These are phyloP conservation scores for Aquanectria penicillioides DNA, from an alignment of 2,329 filamentous ascomycete species.

Conservation along the genomic window DNA sequence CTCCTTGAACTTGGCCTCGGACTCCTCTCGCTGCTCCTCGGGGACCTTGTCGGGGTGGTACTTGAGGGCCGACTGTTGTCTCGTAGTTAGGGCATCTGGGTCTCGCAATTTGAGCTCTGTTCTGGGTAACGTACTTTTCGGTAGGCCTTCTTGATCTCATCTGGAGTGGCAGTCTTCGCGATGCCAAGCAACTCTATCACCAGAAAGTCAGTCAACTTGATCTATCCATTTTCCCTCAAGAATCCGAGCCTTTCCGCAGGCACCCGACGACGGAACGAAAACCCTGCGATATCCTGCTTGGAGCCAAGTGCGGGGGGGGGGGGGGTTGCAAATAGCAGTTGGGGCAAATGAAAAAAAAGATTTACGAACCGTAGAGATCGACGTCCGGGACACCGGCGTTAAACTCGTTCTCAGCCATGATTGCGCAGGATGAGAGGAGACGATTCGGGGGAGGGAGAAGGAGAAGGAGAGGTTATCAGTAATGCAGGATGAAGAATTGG, in stretches of 20 bases:
- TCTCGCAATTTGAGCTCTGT: no score
- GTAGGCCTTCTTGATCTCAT: slow-evolving; percentile 95
- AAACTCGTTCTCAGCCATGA: slow-evolving; percentile 39
- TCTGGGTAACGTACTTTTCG: slow-evolving; percentile 85
- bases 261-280: not conserved
- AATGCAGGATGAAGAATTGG: slow-evolving; percentile 44
- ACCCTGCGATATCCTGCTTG: not conserved
- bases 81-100: slow-evolving; percentile 16
- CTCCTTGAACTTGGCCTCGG: slow-evolving; percentile 92
- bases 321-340: no score
- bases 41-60: slow-evolving; percentile 97
- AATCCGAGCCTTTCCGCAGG: not conserved
- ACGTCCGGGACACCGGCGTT: slow-evolving; percentile 49
- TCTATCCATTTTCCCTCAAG: not conserved
- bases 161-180: slow-evolving; percentile 74
- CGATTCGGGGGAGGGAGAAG: not conserved
- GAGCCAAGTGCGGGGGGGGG: slow-evolving; percentile 9
- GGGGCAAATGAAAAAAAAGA: not conserved
- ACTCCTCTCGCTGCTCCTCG: slow-evolving; percentile 83
- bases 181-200: slow-evolving; percentile 80
- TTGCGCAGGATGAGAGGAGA: not conserved
- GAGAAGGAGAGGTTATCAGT: slow-evolving; percentile 20
- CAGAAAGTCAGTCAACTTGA: slow-evolving; percentile 25
- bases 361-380: slow-evolving; percentile 69
- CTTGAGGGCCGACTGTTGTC: slow-evolving; percentile 77